phyloP scores from a whole-genome alignment of 108 stramenopile species.

The Mediolabrus comicus region DNA sequence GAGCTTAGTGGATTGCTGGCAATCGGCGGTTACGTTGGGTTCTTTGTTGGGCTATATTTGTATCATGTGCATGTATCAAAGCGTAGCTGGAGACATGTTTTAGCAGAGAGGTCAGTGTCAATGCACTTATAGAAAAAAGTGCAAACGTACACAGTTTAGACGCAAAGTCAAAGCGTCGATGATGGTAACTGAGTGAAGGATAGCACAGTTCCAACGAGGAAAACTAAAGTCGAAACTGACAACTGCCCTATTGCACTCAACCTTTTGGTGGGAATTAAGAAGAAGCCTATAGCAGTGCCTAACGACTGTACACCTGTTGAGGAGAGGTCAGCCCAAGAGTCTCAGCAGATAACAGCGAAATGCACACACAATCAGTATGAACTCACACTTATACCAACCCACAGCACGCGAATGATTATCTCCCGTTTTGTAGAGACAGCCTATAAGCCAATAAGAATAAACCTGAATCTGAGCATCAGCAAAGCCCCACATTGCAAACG shows the following conservation, averaged over 20 bases:
- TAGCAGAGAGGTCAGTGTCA: constrained; percentile 9
- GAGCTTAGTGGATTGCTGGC: constrained; percentile 56
- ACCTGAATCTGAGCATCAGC: constrained; percentile 56
- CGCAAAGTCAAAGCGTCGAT: neutral
- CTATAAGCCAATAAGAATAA: constrained; percentile 60
- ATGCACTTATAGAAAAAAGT: constrained; percentile 7
- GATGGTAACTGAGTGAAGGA: constrained; percentile 33
- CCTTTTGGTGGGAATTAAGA: constrained; percentile 32
- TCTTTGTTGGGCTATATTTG: constrained; percentile 52
- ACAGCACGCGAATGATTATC: constrained; percentile 46
- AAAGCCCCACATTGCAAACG: constrained; percentile 61
- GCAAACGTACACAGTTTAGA: neutral
- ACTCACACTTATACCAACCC: constrained; percentile 46
- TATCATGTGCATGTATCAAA: constrained; percentile 12
- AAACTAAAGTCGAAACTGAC: constrained; percentile 23
- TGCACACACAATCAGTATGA: too few relatives aligned
- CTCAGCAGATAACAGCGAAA: too few relatives aligned
- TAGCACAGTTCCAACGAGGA: constrained; percentile 33
- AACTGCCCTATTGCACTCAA: constrained; percentile 33
- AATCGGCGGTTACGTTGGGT: constrained; percentile 55
- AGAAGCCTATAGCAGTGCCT: constrained; percentile 34
- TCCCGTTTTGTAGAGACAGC: constrained; percentile 33
- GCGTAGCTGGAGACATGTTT: neutral
- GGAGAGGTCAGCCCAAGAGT: neutral
- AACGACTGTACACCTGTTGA: neutral